Percentiles rank a stretch among this genome's conserved stretches.
These are phyloP conservation scores for Umbelopsis ramanniana DNA, from an alignment of 192 early-diverging fungal species.

Conservation along the genomic window DNA sequence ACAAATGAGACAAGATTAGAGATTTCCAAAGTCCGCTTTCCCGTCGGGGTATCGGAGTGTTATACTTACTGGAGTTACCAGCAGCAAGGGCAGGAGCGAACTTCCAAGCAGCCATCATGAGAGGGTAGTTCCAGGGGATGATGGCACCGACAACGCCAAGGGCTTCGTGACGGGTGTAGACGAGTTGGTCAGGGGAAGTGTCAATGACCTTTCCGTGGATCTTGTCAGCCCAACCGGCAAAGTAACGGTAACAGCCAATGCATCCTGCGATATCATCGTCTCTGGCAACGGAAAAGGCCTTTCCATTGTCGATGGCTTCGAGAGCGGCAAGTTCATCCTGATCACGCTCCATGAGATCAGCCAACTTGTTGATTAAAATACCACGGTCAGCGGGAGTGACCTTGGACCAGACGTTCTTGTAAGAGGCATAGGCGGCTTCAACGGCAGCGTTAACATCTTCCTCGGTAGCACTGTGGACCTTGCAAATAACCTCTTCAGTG, in stretches of 20 bases:
- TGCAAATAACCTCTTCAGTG: slow-evolving; percentile 41
- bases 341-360: slow-evolving; percentile 56
- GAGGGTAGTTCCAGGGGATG: slow-evolving; percentile 77
- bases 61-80: slow-evolving; percentile 63
- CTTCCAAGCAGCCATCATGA: slow-evolving; percentile 74
- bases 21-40: not conserved
- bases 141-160: slow-evolving; percentile 80
- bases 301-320: slow-evolving; percentile 83
- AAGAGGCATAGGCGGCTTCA: slow-evolving; percentile 37
- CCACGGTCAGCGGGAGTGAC: slow-evolving; percentile 57
- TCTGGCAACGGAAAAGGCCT: slow-evolving; percentile 66
- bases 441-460: slow-evolving; percentile 47
- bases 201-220: slow-evolving; percentile 58
- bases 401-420: slow-evolving; percentile 59
- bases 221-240: slow-evolving; percentile 74
- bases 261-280: slow-evolving; percentile 68
- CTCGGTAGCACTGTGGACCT: slow-evolving; percentile 40
- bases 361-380: slow-evolving; percentile 62
- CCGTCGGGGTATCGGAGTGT: not conserved
- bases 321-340: slow-evolving; percentile 54
- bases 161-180: slow-evolving; percentile 63
- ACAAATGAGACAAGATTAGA: slow-evolving; percentile 30
- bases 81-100: slow-evolving; percentile 79
- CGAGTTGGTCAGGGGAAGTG: slow-evolving; percentile 48
- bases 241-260: slow-evolving; percentile 77